Evolutionary conservation across 495 filamentous ascomycete species (phyloP).

Genomic region (Talaromyces liani): DNA sequence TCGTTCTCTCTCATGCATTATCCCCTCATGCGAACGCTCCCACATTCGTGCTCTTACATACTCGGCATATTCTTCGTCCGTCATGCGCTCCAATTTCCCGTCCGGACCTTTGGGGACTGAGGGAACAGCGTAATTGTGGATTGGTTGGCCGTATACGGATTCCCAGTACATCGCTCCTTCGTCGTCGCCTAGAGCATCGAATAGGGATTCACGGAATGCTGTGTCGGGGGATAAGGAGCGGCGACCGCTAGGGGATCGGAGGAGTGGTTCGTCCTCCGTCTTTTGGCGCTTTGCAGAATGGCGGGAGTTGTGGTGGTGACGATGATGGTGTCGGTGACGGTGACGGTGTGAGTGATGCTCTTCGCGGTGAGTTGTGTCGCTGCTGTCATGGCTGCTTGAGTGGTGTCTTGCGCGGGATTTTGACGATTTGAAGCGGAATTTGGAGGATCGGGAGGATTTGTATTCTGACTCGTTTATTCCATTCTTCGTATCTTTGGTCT

Average conservation of each 20-base stretch:
- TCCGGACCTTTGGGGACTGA: slow-evolving; percentile 26
- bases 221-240: slow-evolving; percentile 44
- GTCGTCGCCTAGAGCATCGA: slow-evolving; percentile 98
- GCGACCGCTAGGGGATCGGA: slow-evolving; percentile 3
- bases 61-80: slow-evolving; percentile 79
- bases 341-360: slow-evolving; percentile 7
- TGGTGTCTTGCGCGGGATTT: slow-evolving; percentile 19
- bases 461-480: slow-evolving; percentile 12
- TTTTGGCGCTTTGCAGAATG: slow-evolving; percentile 12
- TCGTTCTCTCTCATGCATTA: slow-evolving; percentile 56
- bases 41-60: slow-evolving; percentile 88
- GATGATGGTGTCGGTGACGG: slow-evolving; percentile 13
- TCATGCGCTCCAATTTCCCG: slow-evolving; percentile 76
- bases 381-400: slow-evolving; percentile 7
- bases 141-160: slow-evolving; percentile 86
- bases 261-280: slow-evolving; percentile 3
- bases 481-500: background rate
- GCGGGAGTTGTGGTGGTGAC: slow-evolving; percentile 29
- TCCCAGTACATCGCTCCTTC: slow-evolving; percentile 96
- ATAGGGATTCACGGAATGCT: slow-evolving; percentile 92
- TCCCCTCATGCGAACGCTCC: slow-evolving; percentile 70
- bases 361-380: slow-evolving; percentile 10
- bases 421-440: slow-evolving; percentile 52
- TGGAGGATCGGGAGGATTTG: slow-evolving; percentile 22
- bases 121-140: slow-evolving; percentile 55